These are phyloP conservation scores for Neoboletus magnificus DNA, from an alignment of 768 basidiomycete species.

Conservation along the genomic window DNA sequence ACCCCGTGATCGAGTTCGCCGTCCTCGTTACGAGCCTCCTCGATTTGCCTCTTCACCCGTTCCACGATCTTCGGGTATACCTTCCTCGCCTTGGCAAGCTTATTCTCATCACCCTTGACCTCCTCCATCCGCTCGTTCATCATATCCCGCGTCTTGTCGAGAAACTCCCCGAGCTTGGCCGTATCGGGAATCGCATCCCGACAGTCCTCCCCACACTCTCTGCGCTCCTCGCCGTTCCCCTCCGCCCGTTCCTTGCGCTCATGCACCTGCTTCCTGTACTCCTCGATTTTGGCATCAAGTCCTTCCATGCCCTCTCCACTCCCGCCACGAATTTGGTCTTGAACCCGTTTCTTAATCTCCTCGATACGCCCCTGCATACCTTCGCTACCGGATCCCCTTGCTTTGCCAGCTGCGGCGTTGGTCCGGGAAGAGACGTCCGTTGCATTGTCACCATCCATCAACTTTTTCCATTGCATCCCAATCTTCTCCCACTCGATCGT, in stretches of 20 bases:
- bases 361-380: constrained; percentile 4
- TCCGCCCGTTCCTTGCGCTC: neutral
- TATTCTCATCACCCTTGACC: constrained; percentile 14
- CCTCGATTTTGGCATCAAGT: constrained; percentile 6
- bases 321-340: neutral
- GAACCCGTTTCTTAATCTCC: neutral
- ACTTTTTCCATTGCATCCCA: constrained; percentile 20
- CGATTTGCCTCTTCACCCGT: constrained; percentile 10
- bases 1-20: constrained; percentile 6
- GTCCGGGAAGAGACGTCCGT: neutral
- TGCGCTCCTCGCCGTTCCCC: neutral
- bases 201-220: neutral
- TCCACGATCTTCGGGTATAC: constrained; percentile 13
- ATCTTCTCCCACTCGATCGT: constrained; percentile 20
- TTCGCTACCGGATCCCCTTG: neutral
- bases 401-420: neutral
- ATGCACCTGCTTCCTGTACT: neutral
- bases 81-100: constrained; percentile 17
- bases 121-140: constrained; percentile 15
- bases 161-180: constrained; percentile 10
- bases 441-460: constrained; percentile 1
- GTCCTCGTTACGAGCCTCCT: neutral
- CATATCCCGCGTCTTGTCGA: constrained; percentile 20
- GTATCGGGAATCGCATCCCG: constrained; percentile 1
- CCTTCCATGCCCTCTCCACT: neutral